These are phyloP conservation scores for Aphanoascus verrucosus DNA, from an alignment of 2,329 filamentous ascomycete species.

Conservation along the genomic window DNA sequence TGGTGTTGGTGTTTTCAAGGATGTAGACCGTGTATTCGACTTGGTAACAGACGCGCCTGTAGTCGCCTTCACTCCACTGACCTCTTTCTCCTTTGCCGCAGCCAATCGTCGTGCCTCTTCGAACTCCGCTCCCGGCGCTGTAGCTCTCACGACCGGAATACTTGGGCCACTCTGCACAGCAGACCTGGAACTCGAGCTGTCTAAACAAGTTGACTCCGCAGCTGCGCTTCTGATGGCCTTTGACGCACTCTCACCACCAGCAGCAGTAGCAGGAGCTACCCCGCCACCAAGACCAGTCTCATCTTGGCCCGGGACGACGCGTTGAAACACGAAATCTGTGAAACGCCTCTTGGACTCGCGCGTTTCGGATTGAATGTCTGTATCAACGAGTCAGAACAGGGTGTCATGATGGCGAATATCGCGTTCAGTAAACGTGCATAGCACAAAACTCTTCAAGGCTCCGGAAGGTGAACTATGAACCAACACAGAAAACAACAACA, in stretches of 20 bases:
- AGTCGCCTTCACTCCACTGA: not conserved
- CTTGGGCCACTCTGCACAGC: conserved; percentile 16
- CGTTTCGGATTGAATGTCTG: conserved; percentile 37
- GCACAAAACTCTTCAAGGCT: no score
- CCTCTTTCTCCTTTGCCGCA: not conserved
- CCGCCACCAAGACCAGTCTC: not conserved
- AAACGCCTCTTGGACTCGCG: conserved; percentile 40
- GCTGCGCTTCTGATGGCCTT: not conserved
- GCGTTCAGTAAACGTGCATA: not conserved
- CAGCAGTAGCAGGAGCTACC: not conserved
- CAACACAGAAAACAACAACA: not conserved
- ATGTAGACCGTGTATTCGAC: not conserved
- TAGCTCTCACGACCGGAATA: conserved; percentile 34
- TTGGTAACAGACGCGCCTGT: not conserved
- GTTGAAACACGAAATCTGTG: conserved; percentile 39
- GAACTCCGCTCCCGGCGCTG: conserved; percentile 34
- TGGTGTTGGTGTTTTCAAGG: not conserved
- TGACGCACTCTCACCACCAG: not conserved
- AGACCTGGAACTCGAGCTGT: conserved; percentile 7
- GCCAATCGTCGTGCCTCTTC: conserved; percentile 25
- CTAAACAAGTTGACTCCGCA: not conserved
- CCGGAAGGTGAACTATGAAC: no score
- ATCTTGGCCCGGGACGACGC: conserved; percentile 23
- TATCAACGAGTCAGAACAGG: not conserved
- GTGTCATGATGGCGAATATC: not conserved